Evolutionary conservation across 2,329 filamentous ascomycete genomes (phyloP), one percentile per base, ranked within the genome.

Genomic region (Seiridium cupressi): DNA sequence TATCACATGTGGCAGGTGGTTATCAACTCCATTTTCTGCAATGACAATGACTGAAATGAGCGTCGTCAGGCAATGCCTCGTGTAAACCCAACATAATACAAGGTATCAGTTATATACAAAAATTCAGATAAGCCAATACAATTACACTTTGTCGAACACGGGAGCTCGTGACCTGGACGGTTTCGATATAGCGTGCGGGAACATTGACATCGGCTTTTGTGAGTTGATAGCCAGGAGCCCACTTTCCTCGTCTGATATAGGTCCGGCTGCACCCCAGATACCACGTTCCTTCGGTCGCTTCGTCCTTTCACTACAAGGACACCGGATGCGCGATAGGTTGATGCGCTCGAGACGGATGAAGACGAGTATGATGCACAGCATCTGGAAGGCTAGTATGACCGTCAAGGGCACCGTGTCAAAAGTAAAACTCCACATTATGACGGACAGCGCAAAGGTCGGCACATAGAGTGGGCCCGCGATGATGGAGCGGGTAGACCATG

Each of bases 391-490:
- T 44, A 44, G 32, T n/a, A 58, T n/a, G 34, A 58, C n/a, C 3
- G 40, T 35, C 34, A 60, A 31, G 9, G 51, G 36, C 9, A 59
- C 35, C 42, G 54, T 49, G 7, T 56, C 49, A 35, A 51, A 42
- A n/a, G 57, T 42, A 10, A 60, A 60, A 6, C 26, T 36, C 34
- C 40, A 55, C 5, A 62, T 9, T 10, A 60, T 26, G 7, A 44
- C 5, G 11, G 59, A 36, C n/a, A 60, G 18, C 48, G 55, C 55
- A n/a, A 62, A 62, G 2, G 55, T 58, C 4, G 61, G 61, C 31
- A 62, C 51, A 55, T 60, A 62, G 5, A 62, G 47, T 32, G 61
- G 61, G 13, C 59, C 58, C 34, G 46, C 49, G 34, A 62, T 62
- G 44, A 58, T 55, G 44, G 42, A 40, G 4, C 61, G 61, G 35